A percentile compares a stretch with the other conserved stretches of the same genome.
phyloP scores from a whole-genome alignment of 257 asterid species.

The Solanum dulcamara region DNA sequence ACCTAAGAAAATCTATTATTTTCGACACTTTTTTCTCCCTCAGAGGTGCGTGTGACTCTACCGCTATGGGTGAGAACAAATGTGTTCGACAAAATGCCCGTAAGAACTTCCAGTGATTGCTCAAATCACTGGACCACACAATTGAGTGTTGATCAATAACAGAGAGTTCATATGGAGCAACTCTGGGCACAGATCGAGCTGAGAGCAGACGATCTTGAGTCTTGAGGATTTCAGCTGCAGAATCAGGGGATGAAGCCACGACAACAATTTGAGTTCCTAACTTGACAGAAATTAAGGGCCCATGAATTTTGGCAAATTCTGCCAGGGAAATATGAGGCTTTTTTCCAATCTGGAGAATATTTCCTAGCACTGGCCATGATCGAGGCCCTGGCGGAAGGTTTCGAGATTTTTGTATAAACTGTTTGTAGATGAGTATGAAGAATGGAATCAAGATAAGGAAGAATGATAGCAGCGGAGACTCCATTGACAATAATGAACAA shows the following conservation, averaged over 20 bases:
- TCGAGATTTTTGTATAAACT: neutral
- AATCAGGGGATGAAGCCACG: conserved; percentile 32
- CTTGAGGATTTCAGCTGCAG: conserved; percentile 27
- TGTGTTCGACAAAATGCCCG: conserved; percentile 13
- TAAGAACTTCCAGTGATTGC: conserved; percentile 14
- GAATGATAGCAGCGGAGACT: neutral
- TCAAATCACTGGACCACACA: conserved; percentile 14
- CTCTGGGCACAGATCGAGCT: conserved; percentile 16
- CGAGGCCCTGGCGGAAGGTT: conserved; percentile 10
- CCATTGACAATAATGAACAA: conserved; percentile 16
- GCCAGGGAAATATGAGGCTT: conserved; percentile 14
- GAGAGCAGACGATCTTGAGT: conserved; percentile 19
- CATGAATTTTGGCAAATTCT: conserved; percentile 18
- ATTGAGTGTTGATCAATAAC: conserved; percentile 14
- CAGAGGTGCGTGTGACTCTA: conserved; percentile 5
- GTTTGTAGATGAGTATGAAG: neutral
- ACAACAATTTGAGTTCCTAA: conserved; percentile 19
- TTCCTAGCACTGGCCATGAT: conserved; percentile 12
- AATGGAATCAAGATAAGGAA: neutral
- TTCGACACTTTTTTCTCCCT: conserved; percentile 21
- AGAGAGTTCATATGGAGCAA: neutral
- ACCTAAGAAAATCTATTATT: conserved; percentile 20
- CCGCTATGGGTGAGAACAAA: conserved; percentile 20
- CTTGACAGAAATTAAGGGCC: conserved; percentile 25
- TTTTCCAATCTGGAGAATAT: neutral